Percentiles rank a stretch among this genome's conserved stretches.
Evolutionary conservation across 768 basidiomycete species (phyloP).

Genomic region (Leccinum disarticulatum): DNA sequence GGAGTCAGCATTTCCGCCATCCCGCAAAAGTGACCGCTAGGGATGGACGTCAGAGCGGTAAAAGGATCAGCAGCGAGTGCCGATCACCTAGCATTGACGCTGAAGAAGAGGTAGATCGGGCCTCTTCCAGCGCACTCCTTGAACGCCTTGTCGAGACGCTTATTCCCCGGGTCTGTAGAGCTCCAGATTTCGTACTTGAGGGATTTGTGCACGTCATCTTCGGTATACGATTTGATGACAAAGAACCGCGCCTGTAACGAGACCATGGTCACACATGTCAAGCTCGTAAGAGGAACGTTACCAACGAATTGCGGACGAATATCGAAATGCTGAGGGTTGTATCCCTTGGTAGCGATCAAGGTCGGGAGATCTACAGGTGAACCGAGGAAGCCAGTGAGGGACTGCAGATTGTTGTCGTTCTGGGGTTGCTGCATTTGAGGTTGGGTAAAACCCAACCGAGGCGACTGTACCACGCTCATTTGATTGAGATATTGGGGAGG

Average conservation of each 20-base stretch:
- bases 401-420: slow-evolving; percentile 35
- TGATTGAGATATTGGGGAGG: slow-evolving; percentile 74
- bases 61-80: slow-evolving; percentile 3
- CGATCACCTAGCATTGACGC: slow-evolving; percentile 82
- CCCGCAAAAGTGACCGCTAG: slow-evolving; percentile 94
- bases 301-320: slow-evolving; percentile 74
- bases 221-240: slow-evolving; percentile 98
- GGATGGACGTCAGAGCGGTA: slow-evolving; percentile 11
- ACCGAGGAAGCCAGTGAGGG: slow-evolving; percentile 46
- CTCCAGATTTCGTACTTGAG: slow-evolving; percentile 98
- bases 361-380: slow-evolving; percentile 84
- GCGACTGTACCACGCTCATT: slow-evolving; percentile 36
- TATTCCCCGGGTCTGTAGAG: slow-evolving; percentile 95
- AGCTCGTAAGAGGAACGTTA: slow-evolving; percentile 15
- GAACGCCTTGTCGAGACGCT: slow-evolving; percentile 96
- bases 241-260: slow-evolving; percentile 78
- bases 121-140: slow-evolving; percentile 90
- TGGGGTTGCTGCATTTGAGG: slow-evolving; percentile 28
- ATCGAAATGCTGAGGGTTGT: slow-evolving; percentile 87
- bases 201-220: slow-evolving; percentile 98
- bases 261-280: slow-evolving; percentile 3
- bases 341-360: slow-evolving; percentile 85
- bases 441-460: slow-evolving; percentile 39
- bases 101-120: slow-evolving; percentile 98
- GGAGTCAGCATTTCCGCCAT: slow-evolving; percentile 98